Base-by-base conservation (phyloP, 2,329 filamentous ascomycete species). In the Colletotrichum shisoi region DNA sequence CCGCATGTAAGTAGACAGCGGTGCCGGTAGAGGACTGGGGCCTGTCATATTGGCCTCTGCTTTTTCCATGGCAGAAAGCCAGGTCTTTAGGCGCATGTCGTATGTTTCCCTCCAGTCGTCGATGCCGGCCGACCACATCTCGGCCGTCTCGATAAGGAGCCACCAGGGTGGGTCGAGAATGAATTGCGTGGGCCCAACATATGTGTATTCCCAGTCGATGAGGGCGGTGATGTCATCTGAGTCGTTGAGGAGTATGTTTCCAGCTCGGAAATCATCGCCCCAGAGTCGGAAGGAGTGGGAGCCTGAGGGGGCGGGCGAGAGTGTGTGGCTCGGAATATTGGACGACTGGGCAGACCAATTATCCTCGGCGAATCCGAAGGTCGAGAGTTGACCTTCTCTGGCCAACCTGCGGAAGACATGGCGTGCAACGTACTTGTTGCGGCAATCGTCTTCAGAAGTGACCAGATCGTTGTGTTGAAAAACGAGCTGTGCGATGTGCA, bases 391-490 rank as follows among this genome's bases (percentile, higher is more conserved):
- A 6, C 57, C 45, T 44, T 52, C 1, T 15, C 19, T 66, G 4
- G 63, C 63, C 3, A 61, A 45, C 8, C 57, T 48, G 11, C 57
- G 63, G 12, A 67, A 67, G n/a, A 62, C 8, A 11, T 67, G 58
- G 19, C 57, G 75, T 8, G 75, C 76, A 8, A 77, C 71, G 56
- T 74, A 79, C 48, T 76, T 77, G 17, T 74, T 73, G 1, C 74
- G 63, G 31, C 74, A 74, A 51, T 80, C 78, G 13, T 76, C 74
- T 48, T 73, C 76, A 13, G 72, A 68, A 3, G 52, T 57, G 7
- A 79, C 70, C 1, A 75, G 61, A 53, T 79, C 74, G 61, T 80
- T 80, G 44, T 75, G 75, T 67, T 80, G 77, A 49, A 76, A 76
- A n/a, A 71, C 42, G 9, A 79, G 67, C 63, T 77, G 75, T 12